Conservation (phyloP, 1,139 yeast species). For the Yamadazyma songkhlaensis region DNA sequence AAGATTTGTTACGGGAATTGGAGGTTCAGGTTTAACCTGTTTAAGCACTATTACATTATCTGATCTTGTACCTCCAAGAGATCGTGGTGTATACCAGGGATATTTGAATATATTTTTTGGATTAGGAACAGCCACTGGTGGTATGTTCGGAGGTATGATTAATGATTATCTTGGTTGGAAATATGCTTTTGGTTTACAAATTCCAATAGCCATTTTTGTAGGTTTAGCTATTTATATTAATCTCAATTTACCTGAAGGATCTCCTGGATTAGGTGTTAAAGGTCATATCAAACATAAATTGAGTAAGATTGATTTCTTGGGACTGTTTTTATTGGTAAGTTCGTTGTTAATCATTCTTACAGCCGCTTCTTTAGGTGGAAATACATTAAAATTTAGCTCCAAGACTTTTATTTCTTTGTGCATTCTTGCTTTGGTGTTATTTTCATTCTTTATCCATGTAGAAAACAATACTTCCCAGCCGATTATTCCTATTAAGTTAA, state of each 20-base stretch:
- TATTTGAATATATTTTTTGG: slow-evolving; percentile 48
- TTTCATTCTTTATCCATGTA: slow-evolving; percentile 41
- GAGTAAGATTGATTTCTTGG: slow-evolving; percentile 67
- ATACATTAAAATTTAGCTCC: slow-evolving; percentile 42
- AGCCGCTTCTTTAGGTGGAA: slow-evolving; percentile 71
- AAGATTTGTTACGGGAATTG: slow-evolving; percentile 52
- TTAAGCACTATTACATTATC: slow-evolving; percentile 52
- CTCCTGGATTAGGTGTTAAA: slow-evolving; percentile 46
- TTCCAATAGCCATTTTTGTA: slow-evolving; percentile 63
- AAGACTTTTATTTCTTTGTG: slow-evolving; percentile 29
- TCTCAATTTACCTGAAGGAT: slow-evolving; percentile 46
- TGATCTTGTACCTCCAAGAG: slow-evolving; percentile 50
- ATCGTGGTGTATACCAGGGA: slow-evolving; percentile 54
- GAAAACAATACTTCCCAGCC: slow-evolving; percentile 67
- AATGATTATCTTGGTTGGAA: slow-evolving; percentile 82
- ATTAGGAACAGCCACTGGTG: slow-evolving; percentile 56
- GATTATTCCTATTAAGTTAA: slow-evolving; percentile 57
- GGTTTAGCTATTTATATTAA: slow-evolving; percentile 33
- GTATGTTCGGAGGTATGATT: slow-evolving; percentile 62
- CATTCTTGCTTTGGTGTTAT: slow-evolving; percentile 18
- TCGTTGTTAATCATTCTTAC: slow-evolving; percentile 52
- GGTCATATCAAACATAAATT: slow-evolving; percentile 41
- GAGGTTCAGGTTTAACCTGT: slow-evolving; percentile 55
- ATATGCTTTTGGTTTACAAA: slow-evolving; percentile 50
- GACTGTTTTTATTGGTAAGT: slow-evolving; percentile 59